Evolutionary conservation across 2,329 filamentous ascomycete genomes (phyloP).

Genomic region (Colletotrichum orchidophilum): DNA sequence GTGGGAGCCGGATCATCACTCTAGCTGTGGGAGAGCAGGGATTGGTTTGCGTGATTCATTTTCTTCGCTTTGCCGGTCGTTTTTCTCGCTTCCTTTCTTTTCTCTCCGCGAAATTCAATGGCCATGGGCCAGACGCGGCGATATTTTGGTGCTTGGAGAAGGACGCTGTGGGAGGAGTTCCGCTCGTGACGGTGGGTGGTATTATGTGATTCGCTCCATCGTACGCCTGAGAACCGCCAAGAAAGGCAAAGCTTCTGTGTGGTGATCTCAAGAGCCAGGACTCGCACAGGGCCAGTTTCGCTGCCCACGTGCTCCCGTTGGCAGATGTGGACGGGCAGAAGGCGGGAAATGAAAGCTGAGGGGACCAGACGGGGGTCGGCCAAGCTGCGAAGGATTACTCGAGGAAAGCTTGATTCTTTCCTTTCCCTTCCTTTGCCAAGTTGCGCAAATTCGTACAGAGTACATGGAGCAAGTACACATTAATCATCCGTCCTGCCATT

Average conservation of each 20-base stretch:
- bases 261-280: background rate
- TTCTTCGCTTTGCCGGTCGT: background rate
- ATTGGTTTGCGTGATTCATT: background rate
- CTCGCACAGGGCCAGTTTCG: constrained; percentile 20
- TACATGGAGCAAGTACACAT: background rate
- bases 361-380: background rate
- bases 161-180: background rate
- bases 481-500: background rate
- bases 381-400: constrained; percentile 13
- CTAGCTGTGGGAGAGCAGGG: background rate
- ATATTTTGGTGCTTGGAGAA: background rate
- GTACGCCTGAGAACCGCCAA: background rate
- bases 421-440: background rate
- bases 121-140: constrained; percentile 19
- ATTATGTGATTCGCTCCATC: background rate
- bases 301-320: constrained; percentile 26
- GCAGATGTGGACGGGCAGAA: constrained; percentile 19
- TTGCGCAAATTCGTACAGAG: background rate
- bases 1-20: background rate
- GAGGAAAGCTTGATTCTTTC: constrained; percentile 29
- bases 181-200: background rate
- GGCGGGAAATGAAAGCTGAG: constrained; percentile 20
- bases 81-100: background rate
- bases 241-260: background rate
- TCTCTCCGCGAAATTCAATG: constrained; percentile 1